Base-by-base conservation (phyloP, 345 rosid genomes). In the Mangifera indica region DNA sequence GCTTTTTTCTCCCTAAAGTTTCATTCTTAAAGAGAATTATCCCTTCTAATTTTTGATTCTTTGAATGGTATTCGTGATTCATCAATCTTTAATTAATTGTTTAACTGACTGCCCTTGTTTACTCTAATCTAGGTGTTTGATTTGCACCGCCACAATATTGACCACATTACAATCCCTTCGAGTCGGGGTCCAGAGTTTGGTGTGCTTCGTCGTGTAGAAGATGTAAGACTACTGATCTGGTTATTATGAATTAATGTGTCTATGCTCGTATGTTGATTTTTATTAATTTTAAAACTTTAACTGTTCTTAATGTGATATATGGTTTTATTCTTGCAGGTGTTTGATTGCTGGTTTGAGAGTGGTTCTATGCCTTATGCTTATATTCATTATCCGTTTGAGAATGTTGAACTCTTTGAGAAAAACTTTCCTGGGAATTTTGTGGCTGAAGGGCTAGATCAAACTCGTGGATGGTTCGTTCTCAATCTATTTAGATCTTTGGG, bases 291-390 rank as follows among this genome's bases (percentile, higher is more conserved):
- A 7, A 2, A 53, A 32, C 13, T 71, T 14, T 58, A 64, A 26
- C 63, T 24, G 13, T 59, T 12, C 10, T 3, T 42, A 24, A 44
- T 57, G 25, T 46, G 63, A 66, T 60, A 40, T 32, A 15, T 65
- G 61, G 63, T 74, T 63, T 55, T 72, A 46, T 59, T 40, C 73
- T 72, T 76, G 77, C 91, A 95, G 99, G 99, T 96, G 60, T 93
- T 93, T 71, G 99, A 96, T 87, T 96, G 99, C 79, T 96, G 99
- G 99, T 96, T 96, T 80, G 99, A 96, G 80, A 96, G 99, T 77
- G 99, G 99, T 32, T 96, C 99, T 63, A 96, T 96, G 99, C 99
- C 99, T 63, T 96, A 93, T 81, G 99, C 99, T 71, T 92, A 91
- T 83, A 90, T 96, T 69, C 99, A 96, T 79, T 96, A 93, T 69